Evolutionary conservation across 2,329 filamentous ascomycete genomes (phyloP).

Genomic region (Acrocalymma vagum): DNA sequence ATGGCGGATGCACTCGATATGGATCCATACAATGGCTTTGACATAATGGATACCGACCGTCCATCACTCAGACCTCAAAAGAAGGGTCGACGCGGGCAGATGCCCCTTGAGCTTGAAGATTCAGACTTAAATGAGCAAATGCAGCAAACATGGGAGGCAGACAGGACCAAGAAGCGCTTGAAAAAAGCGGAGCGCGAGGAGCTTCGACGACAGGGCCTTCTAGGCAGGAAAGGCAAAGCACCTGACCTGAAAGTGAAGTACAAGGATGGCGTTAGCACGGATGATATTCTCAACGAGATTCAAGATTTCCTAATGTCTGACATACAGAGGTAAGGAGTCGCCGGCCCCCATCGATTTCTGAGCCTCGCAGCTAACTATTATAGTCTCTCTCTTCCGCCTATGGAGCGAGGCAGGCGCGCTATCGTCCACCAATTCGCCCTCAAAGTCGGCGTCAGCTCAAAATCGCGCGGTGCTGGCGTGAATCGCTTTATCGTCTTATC

Average conservation of each 20-base stretch:
- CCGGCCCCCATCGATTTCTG: too few relatives aligned
- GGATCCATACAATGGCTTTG: conserved; percentile 74
- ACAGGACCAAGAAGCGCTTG: conserved; percentile 55
- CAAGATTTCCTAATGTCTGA: conserved; percentile 72
- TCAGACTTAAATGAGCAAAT: conserved; percentile 53
- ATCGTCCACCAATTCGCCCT: conserved; percentile 81
- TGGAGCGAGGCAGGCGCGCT: conserved; percentile 81
- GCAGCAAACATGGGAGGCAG: conserved; percentile 52
- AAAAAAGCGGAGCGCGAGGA: conserved; percentile 59
- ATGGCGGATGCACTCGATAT: conserved; percentile 67
- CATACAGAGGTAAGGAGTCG: conserved; percentile 71
- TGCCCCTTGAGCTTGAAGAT: conserved; percentile 57
- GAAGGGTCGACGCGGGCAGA: conserved; percentile 67
- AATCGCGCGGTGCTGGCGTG: conserved; percentile 78
- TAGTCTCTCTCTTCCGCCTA: conserved; percentile 80
- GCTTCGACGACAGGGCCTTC: conserved; percentile 53
- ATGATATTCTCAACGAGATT: conserved; percentile 77
- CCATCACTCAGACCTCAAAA: conserved; percentile 72
- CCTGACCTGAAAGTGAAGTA: conserved; percentile 73
- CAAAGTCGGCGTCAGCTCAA: conserved; percentile 80
- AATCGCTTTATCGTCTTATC: conserved; percentile 79
- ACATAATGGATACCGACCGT: conserved; percentile 84
- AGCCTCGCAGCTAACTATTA: neutral
- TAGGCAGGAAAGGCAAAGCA: conserved; percentile 54
- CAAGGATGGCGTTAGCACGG: conserved; percentile 72